Evolutionary conservation across 2,329 filamentous ascomycete genomes (phyloP), one percentile per base, ranked within the genome.

Genomic region (Beauveria pseudobassiana): DNA sequence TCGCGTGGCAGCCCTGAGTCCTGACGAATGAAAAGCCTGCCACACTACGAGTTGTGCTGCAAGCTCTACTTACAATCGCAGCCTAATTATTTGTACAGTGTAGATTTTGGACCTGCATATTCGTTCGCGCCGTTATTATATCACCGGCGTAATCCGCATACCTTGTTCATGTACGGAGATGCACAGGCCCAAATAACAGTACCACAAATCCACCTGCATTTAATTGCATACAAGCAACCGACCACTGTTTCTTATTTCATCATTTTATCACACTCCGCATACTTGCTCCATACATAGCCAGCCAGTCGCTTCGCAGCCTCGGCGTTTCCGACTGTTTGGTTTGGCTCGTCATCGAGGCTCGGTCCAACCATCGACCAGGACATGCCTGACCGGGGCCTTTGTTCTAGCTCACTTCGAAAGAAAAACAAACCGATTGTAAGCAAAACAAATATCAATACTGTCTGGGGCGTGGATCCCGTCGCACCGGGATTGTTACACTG

Each of bases 261-360:
- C 9, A 28, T 28, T 34, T 24, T 5, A 18, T 30, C 26, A 42
- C 24, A 28, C 20, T 48, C 22, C 24, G 16, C 28, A 50, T 50
- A 16, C 56, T 51, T 38, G 24, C 24, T 34, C 45, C 43, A 38
- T 38, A 14, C 45, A 10, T 16, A 8, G 24, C n/a, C 26, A 48
- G 24, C 14, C 14, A 4, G 12, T 22, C 30, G 28, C 46, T 30
- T 45, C 57, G 46, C 48, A 59, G 57, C 57, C 56, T 59, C 57
- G 57, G 57, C 34, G 38, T 52, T 59, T 45, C 57, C 57, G 57
- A 40, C 18, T 45, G n/a, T 52, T 50, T 34, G 48, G 55, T 49
- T 59, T 30, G 18, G 45, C 45, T 20, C n/a, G 24, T 45, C 52
- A n/a, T 38, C 34, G 5, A 30, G 40, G 18, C 28, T 10, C 30